Conservation (phyloP, 2,329 filamentous ascomycete species). For the Xylaria sp. region DNA sequence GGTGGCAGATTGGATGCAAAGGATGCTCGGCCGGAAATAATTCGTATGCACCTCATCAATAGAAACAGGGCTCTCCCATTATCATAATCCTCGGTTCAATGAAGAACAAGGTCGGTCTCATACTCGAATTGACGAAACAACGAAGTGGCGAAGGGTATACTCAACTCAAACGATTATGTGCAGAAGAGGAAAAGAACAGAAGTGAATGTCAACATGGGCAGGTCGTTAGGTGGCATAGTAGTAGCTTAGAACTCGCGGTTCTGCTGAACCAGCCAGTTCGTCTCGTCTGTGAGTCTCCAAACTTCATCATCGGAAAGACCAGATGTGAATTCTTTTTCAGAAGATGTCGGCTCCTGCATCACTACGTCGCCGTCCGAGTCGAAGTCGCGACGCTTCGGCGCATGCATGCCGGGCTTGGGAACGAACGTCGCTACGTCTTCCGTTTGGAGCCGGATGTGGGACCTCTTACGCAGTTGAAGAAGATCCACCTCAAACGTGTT, state of each 20-base stretch:
- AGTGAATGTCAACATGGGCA: background rate
- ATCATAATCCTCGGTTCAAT: background rate
- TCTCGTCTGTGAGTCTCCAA: conserved; percentile 27
- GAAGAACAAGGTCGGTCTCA: background rate
- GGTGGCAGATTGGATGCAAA: background rate
- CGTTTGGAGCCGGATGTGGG: background rate
- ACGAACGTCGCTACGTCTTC: conserved; percentile 1
- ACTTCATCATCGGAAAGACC: conserved; percentile 24
- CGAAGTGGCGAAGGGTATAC: background rate
- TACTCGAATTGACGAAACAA: background rate
- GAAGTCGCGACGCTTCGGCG: background rate
- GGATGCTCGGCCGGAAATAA: background rate
- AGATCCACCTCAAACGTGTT: conserved; percentile 40
- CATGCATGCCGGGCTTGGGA: background rate
- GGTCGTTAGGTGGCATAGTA: too few species aligned
- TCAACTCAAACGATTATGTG: background rate
- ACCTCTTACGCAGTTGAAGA: conserved; percentile 26
- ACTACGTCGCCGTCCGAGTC: conserved; percentile 1
- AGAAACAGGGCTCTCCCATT: background rate
- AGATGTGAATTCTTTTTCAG: conserved; percentile 16
- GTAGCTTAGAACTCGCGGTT: conserved; percentile 13
- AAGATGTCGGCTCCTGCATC: background rate
- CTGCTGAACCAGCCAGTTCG: conserved; percentile 25
- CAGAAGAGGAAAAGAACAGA: conserved; percentile 3
- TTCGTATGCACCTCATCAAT: background rate